Evolutionary conservation across 345 rosid genomes (phyloP).

Genomic region (Gossypium herbaceum): DNA sequence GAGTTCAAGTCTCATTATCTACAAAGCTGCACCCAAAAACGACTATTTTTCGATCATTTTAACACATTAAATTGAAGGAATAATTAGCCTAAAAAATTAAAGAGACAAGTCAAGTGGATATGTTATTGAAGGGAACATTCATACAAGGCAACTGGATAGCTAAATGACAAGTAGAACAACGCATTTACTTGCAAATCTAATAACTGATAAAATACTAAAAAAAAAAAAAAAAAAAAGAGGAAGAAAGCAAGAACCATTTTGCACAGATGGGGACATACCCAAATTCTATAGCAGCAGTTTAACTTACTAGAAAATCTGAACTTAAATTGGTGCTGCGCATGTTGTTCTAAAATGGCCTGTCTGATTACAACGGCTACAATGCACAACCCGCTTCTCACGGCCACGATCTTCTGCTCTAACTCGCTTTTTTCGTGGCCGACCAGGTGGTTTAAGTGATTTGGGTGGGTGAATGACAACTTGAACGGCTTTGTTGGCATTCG

Average conservation of each 20-base stretch:
- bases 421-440: conserved; percentile 90
- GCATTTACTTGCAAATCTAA: conserved; percentile 5
- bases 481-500: conserved; percentile 35
- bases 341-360: conserved; percentile 94
- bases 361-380: conserved; percentile 97
- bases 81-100: background rate
- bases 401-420: conserved; percentile 93
- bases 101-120: background rate
- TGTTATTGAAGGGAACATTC: conserved; percentile 1
- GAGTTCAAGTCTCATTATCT: no score
- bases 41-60: no score
- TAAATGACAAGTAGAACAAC: background rate
- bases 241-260: conserved; percentile 14
- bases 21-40: no score
- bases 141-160: background rate
- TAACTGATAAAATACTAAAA: background rate
- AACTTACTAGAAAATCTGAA: background rate
- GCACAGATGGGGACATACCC: no score
- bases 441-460: conserved; percentile 87
- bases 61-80: background rate
- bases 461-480: conserved; percentile 71
- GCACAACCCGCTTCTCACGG: conserved; percentile 85
- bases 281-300: background rate
- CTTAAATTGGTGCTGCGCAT: conserved; percentile 6
- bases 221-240: background rate